Evolutionary conservation across 257 asterid species (phyloP).

Genomic region (Ballota nigra): DNA sequence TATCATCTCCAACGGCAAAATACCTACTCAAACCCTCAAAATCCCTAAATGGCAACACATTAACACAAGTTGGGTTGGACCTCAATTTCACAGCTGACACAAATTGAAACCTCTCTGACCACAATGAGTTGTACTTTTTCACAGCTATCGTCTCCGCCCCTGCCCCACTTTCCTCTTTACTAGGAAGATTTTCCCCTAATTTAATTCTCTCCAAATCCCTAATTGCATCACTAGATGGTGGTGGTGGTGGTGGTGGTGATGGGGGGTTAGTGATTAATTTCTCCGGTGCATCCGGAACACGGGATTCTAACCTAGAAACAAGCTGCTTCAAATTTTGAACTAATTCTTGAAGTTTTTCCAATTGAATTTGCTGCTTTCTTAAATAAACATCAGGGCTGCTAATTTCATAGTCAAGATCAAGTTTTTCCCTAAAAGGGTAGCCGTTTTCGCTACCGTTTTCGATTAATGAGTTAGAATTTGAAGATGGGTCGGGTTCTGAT

Average conservation of each 20-base stretch:
- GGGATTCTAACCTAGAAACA: constrained; percentile 66
- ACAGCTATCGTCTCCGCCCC: constrained; percentile 40
- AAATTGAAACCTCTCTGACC: constrained; percentile 92
- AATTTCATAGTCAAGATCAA: not conserved
- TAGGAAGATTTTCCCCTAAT: constrained; percentile 22
- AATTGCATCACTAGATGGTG: constrained; percentile 4
- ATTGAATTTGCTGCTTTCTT: constrained; percentile 49
- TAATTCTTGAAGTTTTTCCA: constrained; percentile 65
- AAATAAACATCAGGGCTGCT: constrained; percentile 28
- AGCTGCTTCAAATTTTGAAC: constrained; percentile 59
- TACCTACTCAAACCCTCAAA: constrained; percentile 77
- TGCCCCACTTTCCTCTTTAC: constrained; percentile 26
- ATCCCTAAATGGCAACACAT: constrained; percentile 72
- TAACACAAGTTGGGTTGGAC: constrained; percentile 61
- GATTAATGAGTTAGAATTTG: constrained; percentile 24
- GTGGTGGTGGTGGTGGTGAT: not conserved
- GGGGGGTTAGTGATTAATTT: constrained; percentile 22
- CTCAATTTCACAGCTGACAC: constrained; percentile 82
- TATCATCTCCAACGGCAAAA: constrained; percentile 75
- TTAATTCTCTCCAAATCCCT: constrained; percentile 26
- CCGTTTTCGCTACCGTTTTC: constrained; percentile 10
- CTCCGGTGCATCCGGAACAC: constrained; percentile 30
- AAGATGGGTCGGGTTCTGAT: constrained; percentile 35
- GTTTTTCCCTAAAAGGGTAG: constrained; percentile 18
- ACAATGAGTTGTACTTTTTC: constrained; percentile 65